phyloP scores from a whole-genome alignment of 176 grass and related monocot genomes.

The Aegilops sharonensis region DNA sequence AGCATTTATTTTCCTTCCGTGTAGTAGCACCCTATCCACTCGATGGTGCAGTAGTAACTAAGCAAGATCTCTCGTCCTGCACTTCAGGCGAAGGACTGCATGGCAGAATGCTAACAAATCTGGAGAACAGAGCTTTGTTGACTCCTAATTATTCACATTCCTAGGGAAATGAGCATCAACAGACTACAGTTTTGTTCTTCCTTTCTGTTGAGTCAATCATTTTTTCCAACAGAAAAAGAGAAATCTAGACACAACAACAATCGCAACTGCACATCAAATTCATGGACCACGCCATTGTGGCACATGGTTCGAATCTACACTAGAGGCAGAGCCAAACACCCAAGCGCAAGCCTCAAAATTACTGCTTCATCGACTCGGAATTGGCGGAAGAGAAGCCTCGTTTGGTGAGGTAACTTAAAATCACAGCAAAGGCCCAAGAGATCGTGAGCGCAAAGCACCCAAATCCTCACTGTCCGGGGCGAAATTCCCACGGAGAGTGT shows the following conservation, averaged over 20 bases:
- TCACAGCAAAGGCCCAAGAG: neutral
- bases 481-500: neutral
- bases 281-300: neutral
- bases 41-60: neutral
- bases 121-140: neutral
- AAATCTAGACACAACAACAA: neutral
- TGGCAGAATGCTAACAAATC: neutral
- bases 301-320: neutral
- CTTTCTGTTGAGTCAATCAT: neutral
- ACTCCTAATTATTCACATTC: neutral
- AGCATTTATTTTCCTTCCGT: neutral
- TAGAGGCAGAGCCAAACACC: neutral
- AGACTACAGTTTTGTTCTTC: neutral
- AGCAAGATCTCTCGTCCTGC: neutral
- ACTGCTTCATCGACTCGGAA: neutral
- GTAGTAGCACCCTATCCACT: slow-evolving; percentile 32
- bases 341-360: neutral
- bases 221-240: neutral
- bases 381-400: neutral
- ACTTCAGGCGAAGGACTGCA: neutral
- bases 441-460: neutral
- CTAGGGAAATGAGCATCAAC: neutral
- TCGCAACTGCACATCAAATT: neutral
- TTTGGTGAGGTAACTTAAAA: neutral
- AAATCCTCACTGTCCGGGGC: neutral